Evolutionary conservation across 2,329 filamentous ascomycete genomes (phyloP), one percentile per base, ranked within the genome.

Genomic region (Ceratocystiopsis minuta): DNA sequence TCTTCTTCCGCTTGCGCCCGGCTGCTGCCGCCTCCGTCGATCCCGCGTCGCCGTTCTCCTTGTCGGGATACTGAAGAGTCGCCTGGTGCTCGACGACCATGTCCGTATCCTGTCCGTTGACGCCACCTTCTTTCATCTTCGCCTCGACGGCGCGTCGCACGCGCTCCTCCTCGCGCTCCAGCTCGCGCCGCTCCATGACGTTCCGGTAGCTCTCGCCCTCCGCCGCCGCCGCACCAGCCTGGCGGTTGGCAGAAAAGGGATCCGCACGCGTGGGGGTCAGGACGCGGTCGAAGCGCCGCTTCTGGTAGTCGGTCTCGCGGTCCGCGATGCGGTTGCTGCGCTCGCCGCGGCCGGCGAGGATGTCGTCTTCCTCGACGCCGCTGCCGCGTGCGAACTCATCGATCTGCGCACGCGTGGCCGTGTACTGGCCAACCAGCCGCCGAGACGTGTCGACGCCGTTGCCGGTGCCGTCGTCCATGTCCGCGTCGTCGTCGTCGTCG

Each of bases 291-390:
- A 93, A 92, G 45, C 87, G 78, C 50, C 87, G 83, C 63, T 93
- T 94, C 63, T 98, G 92, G 58, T 98, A 98, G 56, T 96, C 88
- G 48, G 86, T 92, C 66, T 96, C 88, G 54, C 90, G 80, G 56
- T 92, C 88, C 46, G 79, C 70, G 55, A 98, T 96, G 53, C 88
- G 79, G 44, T 81, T 86, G 58, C 85, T 83, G 62, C 88, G 83
- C 66, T 96, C 90, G 51, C 74, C 72, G 51, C 79, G 75, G 37
- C 80, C 82, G 40, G 86, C 70, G 48, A 98, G 67, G 7, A 88
- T 79, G 54, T 98, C 92, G 45, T 88, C 85, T 61, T 95, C 88
- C 57, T 93, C 88, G 20, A 88, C 84, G 36, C 83, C 87, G 47
- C 71, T 69, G 43, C 87, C 87, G 42, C 75, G 77, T 18, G 88